A percentile compares a stretch with the other conserved stretches of the same genome.
Evolutionary conservation across 2,329 filamentous ascomycete genomes (phyloP).

Genomic region (Trichoderma atrobrunneum): DNA sequence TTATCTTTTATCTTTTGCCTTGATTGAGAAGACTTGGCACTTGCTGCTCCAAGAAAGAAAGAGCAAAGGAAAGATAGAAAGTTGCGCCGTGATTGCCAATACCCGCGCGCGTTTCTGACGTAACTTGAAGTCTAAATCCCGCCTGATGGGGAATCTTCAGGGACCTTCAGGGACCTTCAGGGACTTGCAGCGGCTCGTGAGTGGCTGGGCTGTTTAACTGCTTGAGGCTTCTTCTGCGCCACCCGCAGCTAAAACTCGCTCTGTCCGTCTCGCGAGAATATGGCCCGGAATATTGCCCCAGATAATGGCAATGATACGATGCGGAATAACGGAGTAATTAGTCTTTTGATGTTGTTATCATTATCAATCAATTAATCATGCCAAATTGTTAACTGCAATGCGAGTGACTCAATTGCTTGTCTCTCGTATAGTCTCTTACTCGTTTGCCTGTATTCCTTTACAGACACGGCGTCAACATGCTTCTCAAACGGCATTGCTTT

Average conservation of each 20-base stretch:
- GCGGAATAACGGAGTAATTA: not conserved
- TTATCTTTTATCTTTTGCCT: not conserved
- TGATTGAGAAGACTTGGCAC: not conserved
- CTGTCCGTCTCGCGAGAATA: not conserved
- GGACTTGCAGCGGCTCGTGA: not conserved
- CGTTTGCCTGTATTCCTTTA: not conserved
- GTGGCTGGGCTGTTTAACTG: not conserved
- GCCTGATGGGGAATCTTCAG: not conserved
- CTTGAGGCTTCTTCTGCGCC: not conserved
- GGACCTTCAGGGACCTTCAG: not conserved
- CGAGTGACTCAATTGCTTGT: not conserved
- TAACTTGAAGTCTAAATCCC: not conserved
- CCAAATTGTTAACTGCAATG: not conserved
- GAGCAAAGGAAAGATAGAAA: not conserved
- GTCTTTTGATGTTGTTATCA: not conserved
- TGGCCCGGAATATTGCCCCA: not conserved
- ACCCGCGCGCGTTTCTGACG: slow-evolving; percentile 13
- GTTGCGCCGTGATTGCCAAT: slow-evolving; percentile 2
- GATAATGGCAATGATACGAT: not conserved
- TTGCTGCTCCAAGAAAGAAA: not conserved
- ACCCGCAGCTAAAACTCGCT: not conserved
- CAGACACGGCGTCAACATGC: not conserved
- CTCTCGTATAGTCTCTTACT: not conserved
- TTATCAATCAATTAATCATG: not conserved
- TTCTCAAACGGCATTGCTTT: not conserved